phyloP scores from a whole-genome alignment of 2,329 filamentous ascomycete genomes.

The Pyrenochaeta sp. region DNA sequence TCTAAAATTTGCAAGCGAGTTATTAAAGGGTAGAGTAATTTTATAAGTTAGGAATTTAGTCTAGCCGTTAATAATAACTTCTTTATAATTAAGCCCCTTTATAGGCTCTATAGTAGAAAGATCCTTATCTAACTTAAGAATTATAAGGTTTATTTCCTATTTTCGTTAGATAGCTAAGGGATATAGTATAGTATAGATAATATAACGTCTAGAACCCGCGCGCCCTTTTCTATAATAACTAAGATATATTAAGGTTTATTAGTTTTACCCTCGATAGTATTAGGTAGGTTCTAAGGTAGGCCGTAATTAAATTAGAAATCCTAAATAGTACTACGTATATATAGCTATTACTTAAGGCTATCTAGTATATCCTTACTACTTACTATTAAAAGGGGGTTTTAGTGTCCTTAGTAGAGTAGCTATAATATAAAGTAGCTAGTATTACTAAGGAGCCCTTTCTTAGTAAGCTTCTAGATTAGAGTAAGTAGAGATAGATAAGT shows the following conservation, averaged over 20 bases:
- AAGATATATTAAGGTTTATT: conserved; percentile 10
- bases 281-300: conserved; percentile 10
- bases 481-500: too few species aligned
- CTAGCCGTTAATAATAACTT: conserved; percentile 3
- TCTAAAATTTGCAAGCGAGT: conserved; percentile 16
- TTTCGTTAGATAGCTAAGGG: not conserved
- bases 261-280: conserved; percentile 6
- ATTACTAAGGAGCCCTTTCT: too few species aligned
- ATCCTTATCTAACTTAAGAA: not conserved
- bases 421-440: too few species aligned
- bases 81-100: not conserved
- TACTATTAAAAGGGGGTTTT: too few species aligned
- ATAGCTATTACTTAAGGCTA: conserved; percentile 10
- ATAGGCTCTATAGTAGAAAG: not conserved
- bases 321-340: conserved; percentile 12
- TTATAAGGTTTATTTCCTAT: not conserved
- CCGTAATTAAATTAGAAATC: conserved; percentile 12
- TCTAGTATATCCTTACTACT: conserved; percentile 12
- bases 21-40: conserved; percentile 14
- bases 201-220: conserved; percentile 9
- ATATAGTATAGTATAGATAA: conserved; percentile 11
- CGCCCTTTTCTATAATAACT: conserved; percentile 11
- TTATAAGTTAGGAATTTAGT: conserved; percentile 10
- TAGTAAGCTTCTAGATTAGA: too few species aligned
- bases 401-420: too few species aligned